These are phyloP conservation scores for Sarocladium brachiariae DNA, from an alignment of 2,329 filamentous ascomycete genomes.

Conservation along the genomic window DNA sequence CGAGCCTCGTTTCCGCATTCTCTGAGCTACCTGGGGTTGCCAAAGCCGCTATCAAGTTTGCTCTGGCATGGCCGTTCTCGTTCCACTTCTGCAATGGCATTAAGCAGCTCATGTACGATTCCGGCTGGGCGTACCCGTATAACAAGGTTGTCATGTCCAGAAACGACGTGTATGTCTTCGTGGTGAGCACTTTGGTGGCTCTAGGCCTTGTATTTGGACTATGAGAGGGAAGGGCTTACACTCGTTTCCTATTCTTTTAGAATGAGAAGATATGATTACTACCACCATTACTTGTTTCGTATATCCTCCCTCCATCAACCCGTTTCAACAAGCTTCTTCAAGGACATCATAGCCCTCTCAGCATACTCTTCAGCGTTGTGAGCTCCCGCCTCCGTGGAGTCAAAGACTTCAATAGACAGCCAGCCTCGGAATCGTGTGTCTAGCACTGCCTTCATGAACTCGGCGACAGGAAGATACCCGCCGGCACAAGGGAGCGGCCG, in stretches of 20 bases:
- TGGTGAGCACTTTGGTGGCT: background rate
- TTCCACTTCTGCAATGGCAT: constrained; percentile 42
- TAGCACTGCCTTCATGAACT: constrained; percentile 59
- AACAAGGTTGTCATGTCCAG: constrained; percentile 8
- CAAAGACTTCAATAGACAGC: constrained; percentile 66
- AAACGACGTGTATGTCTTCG: constrained; percentile 5
- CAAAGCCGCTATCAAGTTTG: constrained; percentile 42
- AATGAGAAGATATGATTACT: too few relatives aligned
- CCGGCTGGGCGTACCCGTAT: constrained; percentile 2
- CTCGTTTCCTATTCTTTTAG: too few relatives aligned
- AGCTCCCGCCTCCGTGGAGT: constrained; percentile 40
- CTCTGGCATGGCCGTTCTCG: constrained; percentile 40
- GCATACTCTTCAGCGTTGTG: constrained; percentile 40
- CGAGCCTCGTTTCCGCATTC: constrained; percentile 47
- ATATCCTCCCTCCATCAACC: background rate
- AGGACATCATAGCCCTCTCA: constrained; percentile 41
- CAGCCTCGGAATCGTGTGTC: constrained; percentile 55
- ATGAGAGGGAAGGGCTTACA: background rate
- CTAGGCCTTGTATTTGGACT: background rate
- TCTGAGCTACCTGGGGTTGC: constrained; percentile 46
- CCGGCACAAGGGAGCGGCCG: constrained; percentile 63
- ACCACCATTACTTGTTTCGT: too few relatives aligned
- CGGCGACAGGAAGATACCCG: constrained; percentile 62
- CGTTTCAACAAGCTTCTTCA: constrained; percentile 17
- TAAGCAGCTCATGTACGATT: constrained; percentile 33